These are phyloP conservation scores for Arabis hirsuta DNA, from an alignment of 345 rosid genomes.

Conservation along the genomic window DNA sequence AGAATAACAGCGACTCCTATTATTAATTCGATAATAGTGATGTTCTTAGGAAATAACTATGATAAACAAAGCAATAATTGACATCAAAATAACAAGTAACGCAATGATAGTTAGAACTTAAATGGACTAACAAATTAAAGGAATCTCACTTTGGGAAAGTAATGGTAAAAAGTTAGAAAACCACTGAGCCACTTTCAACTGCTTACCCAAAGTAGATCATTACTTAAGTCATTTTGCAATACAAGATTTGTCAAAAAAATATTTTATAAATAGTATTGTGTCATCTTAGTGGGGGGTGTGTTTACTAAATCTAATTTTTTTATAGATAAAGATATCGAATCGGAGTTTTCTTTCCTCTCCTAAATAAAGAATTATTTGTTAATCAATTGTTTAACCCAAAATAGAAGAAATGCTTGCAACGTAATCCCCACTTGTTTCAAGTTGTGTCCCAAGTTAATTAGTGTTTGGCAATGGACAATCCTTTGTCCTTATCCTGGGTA, in stretches of 20 bases:
- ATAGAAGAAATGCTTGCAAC: conserved; percentile 32
- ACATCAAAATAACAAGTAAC: not conserved
- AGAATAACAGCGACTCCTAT: conserved; percentile 40
- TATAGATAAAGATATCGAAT: conserved; percentile 7
- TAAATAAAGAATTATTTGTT: conserved; percentile 15
- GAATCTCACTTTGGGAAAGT: conserved; percentile 22
- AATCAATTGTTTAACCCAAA: conserved; percentile 28
- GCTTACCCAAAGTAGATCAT: conserved; percentile 44
- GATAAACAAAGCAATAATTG: conserved; percentile 25
- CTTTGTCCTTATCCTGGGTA: conserved; percentile 7
- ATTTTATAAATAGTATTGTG: conserved; percentile 3
- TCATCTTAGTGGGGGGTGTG: conserved; percentile 29
- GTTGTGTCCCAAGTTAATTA: conserved; percentile 29
- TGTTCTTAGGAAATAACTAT: conserved; percentile 21
- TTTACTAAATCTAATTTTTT: conserved; percentile 11
- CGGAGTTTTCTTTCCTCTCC: conserved; percentile 21
- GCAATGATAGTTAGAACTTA: conserved; percentile 1
- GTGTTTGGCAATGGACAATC: conserved; percentile 17
- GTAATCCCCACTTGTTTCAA: conserved; percentile 36
- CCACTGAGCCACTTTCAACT: conserved; percentile 44
- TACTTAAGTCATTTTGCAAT: conserved; percentile 23
- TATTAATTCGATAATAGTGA: conserved; percentile 4
- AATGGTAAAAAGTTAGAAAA: conserved; percentile 35
- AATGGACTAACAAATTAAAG: not conserved
- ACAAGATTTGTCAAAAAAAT: conserved; percentile 17